A percentile compares a stretch with the other conserved stretches of the same genome.
Evolutionary conservation across 2,329 filamentous ascomycete genomes (phyloP).

Genomic region (Ophiostoma sp.): DNA sequence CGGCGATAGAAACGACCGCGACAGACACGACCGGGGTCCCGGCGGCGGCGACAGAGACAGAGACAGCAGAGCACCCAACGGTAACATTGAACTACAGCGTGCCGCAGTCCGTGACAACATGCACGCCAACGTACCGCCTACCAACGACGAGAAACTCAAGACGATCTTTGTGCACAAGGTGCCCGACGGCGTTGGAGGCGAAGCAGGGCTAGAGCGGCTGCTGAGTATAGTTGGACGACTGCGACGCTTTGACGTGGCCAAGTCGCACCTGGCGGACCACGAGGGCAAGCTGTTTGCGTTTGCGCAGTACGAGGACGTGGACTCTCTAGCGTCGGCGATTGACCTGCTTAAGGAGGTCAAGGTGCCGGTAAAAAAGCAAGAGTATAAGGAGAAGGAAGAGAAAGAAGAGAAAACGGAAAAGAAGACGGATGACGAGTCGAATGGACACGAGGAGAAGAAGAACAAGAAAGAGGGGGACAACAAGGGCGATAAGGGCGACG

Average conservation of each 20-base stretch:
- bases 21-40: conserved; percentile 13
- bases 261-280: conserved; percentile 55
- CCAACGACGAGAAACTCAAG: conserved; percentile 81
- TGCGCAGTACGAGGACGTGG: conserved; percentile 87
- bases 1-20: not conserved
- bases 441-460: conserved; percentile 37
- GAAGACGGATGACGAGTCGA: conserved; percentile 30
- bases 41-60: not conserved
- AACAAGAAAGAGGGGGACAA: conserved; percentile 39
- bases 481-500: conserved; percentile 33
- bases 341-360: conserved; percentile 78
- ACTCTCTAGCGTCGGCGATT: conserved; percentile 78
- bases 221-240: conserved; percentile 71
- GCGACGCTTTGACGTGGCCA: conserved; percentile 76
- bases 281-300: conserved; percentile 89
- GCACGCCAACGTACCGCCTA: conserved; percentile 72
- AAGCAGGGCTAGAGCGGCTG: conserved; percentile 73
- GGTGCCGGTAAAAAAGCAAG: conserved; percentile 73
- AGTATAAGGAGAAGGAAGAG: conserved; percentile 38
- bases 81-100: conserved; percentile 61
- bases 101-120: conserved; percentile 62
- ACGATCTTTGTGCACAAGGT: conserved; percentile 89
- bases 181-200: conserved; percentile 69
- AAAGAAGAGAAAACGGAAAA: conserved; percentile 34
- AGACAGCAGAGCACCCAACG: conserved; percentile 29